phyloP scores from a whole-genome alignment of 2,329 filamentous ascomycete species.

The Curvularia spicifera region DNA sequence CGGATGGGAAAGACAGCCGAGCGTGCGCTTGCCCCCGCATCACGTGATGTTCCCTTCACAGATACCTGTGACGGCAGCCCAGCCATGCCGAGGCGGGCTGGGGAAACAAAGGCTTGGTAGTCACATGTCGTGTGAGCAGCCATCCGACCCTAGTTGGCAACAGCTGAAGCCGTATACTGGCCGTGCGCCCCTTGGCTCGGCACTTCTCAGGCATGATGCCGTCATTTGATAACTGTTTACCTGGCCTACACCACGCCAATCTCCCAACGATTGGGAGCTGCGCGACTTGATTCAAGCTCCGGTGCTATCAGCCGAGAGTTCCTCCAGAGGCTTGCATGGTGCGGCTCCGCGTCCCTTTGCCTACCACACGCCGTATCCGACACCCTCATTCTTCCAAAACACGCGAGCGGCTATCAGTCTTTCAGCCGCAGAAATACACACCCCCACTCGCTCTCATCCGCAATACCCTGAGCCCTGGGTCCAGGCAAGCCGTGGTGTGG shows the following conservation, averaged over 20 bases:
- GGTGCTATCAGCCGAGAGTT: conserved; percentile 16
- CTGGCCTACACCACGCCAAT: conserved; percentile 5
- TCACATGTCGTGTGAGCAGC: not conserved
- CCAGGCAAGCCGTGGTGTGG: not conserved
- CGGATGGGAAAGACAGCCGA: not conserved
- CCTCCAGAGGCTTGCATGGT: conserved; percentile 8
- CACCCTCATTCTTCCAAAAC: conserved; percentile 30
- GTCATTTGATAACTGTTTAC: conserved; percentile 18
- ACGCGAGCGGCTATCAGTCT: conserved; percentile 17
- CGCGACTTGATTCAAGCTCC: conserved; percentile 11
- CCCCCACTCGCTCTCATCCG: no score
- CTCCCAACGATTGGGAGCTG: conserved; percentile 8
- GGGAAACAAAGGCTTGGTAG: not conserved
- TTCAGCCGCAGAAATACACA: not conserved
- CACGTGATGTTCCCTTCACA: not conserved
- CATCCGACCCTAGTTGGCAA: not conserved
- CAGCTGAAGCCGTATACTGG: not conserved
- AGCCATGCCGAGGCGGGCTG: conserved; percentile 2
- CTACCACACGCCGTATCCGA: conserved; percentile 14
- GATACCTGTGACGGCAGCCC: not conserved
- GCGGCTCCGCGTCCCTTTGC: conserved; percentile 6
- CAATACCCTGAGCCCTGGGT: not conserved
- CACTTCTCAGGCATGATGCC: conserved; percentile 23
- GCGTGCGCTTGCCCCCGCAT: not conserved
- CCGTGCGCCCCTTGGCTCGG: conserved; percentile 14